These are phyloP conservation scores for Dissoconium aciculare DNA, from an alignment of 2,329 filamentous ascomycete species.

Conservation along the genomic window DNA sequence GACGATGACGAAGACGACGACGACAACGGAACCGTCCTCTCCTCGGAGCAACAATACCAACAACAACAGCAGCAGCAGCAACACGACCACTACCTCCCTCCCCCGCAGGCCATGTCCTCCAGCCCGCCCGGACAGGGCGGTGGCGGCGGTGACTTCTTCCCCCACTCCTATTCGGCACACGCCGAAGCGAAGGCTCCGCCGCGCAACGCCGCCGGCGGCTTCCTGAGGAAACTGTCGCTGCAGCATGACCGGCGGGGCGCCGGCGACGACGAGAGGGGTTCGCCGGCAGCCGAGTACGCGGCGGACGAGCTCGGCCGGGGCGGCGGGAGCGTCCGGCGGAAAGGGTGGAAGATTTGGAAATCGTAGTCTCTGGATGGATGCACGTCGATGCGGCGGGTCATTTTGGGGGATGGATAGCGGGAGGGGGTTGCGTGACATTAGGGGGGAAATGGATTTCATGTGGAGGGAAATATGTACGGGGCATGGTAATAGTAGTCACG, in stretches of 20 bases:
- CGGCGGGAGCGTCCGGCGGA: slow-evolving; percentile 23
- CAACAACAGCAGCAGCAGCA: neutral
- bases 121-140: neutral
- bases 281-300: slow-evolving; percentile 5
- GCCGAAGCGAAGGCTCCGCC: slow-evolving; percentile 2
- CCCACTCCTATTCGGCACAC: neutral
- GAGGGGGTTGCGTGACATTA: too few species aligned
- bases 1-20: slow-evolving; percentile 4
- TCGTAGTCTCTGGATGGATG: too few species aligned
- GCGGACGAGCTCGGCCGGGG: slow-evolving; percentile 6
- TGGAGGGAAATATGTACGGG: too few species aligned
- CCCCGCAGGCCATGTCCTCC: neutral
- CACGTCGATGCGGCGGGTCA: too few species aligned
- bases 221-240: slow-evolving; percentile 17
- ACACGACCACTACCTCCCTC: neutral
- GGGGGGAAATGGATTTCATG: too few species aligned
- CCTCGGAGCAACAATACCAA: neutral
- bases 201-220: slow-evolving; percentile 21
- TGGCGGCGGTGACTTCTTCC: too few species aligned
- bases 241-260: slow-evolving; percentile 8
- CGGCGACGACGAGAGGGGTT: slow-evolving; percentile 8
- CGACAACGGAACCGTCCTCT: slow-evolving; percentile 6
- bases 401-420: too few species aligned
- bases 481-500: too few species aligned
- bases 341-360: slow-evolving; percentile 17